Base-by-base conservation (phyloP, 2,329 filamentous ascomycete genomes). In the Fusarium temperatum region DNA sequence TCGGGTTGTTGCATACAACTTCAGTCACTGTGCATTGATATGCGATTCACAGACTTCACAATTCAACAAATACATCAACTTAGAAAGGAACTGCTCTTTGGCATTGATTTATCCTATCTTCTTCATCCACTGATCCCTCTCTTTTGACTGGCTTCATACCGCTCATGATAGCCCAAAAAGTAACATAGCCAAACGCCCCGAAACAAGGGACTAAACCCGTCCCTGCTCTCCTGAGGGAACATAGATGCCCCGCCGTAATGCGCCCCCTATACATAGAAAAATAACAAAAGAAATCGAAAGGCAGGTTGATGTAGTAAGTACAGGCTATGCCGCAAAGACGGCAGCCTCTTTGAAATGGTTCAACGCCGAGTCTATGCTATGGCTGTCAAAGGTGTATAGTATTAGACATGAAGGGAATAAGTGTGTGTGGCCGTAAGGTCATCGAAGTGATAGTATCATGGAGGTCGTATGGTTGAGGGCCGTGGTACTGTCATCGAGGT, bases 311-410 rank as follows among this genome's bases (percentile, higher is more conserved):
- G 53, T 79, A 73, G 73, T 77, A 76, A 67, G 61, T 80, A 80
- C 78, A 79, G 67, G 73, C 70, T 50, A 32, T 62, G 69, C 59
- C 75, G 45, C 69, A 63, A 67, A 63, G 36, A 63, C 59, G 72
- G 69, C 57, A 56, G 66, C 68, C 69, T 68, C 68, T 64, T 72
- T 59, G 72, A 67, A 74, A 73, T 66, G 67, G 63, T 66, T 67
- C 76, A 81, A 81, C 78, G 80, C 80, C 76, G 68, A 78, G 76
- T 80, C 79, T 82, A 81, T 82, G 78, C 76, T 73, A 76, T 78
- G 75, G 74, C 74, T 77, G 69, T 74, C 72, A 73, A 75, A 72
- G 68, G 59, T 74, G 67, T 77, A 70, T 70, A 70, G 67, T 70
- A 78, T 78, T 76, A 76, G 76, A 78, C 76, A 77, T 70, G 70